A percentile compares a stretch with the other conserved stretches of the same genome.
These are phyloP conservation scores for Pascua guehoae DNA, from an alignment of 1,284 basidiomycete species.

Conservation along the genomic window DNA sequence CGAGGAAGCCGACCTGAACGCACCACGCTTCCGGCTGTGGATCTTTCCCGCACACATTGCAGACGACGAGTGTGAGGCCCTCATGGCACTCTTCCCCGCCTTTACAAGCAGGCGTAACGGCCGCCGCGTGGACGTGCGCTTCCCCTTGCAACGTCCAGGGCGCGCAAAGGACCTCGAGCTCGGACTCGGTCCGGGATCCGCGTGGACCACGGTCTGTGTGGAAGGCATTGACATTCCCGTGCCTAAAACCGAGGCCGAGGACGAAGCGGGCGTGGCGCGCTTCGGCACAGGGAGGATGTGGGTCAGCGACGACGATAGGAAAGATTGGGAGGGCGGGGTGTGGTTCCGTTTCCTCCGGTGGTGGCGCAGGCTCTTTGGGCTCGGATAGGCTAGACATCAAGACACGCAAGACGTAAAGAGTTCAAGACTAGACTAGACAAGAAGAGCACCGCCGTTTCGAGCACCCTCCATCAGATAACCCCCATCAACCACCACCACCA, in stretches of 20 bases:
- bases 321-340: conserved; percentile 28
- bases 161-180: conserved; percentile 28
- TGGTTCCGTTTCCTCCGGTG: conserved; percentile 43
- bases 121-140: conserved; percentile 21
- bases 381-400: conserved; percentile 4
- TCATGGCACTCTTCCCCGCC: conserved; percentile 32
- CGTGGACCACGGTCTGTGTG: conserved; percentile 24
- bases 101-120: conserved; percentile 11
- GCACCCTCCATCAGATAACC: no score
- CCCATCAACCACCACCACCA: no score
- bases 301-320: conserved; percentile 26
- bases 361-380: conserved; percentile 36
- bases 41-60: conserved; percentile 38
- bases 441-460: no score
- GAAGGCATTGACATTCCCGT: conserved; percentile 21
- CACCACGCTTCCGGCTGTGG: conserved; percentile 42
- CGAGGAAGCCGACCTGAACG: conserved; percentile 39
- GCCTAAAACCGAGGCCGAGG: conserved; percentile 25
- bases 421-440: no score
- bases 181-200: conserved; percentile 13
- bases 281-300: conserved; percentile 43
- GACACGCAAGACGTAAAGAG: no score
- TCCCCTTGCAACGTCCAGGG: conserved; percentile 29
- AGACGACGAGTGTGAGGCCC: conserved; percentile 37
- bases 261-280: conserved; percentile 32